phyloP scores from a whole-genome alignment of 768 basidiomycete species.

The Tubosaeta sp. region DNA sequence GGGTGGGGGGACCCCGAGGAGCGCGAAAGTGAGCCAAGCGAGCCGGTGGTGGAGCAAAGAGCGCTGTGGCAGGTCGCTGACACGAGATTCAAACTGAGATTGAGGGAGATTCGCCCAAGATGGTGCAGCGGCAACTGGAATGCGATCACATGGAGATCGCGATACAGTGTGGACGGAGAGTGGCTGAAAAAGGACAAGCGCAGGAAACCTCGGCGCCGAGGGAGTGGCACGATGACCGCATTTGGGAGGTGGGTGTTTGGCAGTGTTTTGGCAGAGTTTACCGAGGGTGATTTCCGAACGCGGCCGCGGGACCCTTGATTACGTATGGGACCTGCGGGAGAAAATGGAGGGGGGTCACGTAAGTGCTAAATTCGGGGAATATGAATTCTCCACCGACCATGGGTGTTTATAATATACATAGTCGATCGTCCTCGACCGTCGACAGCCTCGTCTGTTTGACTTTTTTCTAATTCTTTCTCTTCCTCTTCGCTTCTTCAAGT shows the following conservation, averaged over 20 bases:
- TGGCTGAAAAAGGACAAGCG: constrained; percentile 27
- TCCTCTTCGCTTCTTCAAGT: constrained; percentile 30
- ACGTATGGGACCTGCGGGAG: constrained; percentile 29
- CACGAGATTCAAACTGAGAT: constrained; percentile 29
- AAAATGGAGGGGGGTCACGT: constrained; percentile 35
- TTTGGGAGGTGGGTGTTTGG: constrained; percentile 19
- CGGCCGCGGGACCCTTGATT: constrained; percentile 37
- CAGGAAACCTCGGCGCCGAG: constrained; percentile 41
- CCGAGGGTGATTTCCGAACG: constrained; percentile 39
- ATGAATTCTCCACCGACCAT: constrained; percentile 38
- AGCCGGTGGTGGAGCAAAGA: constrained; percentile 22
- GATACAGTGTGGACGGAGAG: constrained; percentile 23
- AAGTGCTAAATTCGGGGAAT: constrained; percentile 33
- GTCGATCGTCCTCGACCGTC: constrained; percentile 31
- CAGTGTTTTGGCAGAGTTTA: constrained; percentile 27
- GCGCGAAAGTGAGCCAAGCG: constrained; percentile 27
- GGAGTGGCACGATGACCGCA: constrained; percentile 26
- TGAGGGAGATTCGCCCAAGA: constrained; percentile 29
- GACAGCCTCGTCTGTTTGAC: constrained; percentile 29
- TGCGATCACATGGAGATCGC: constrained; percentile 30
- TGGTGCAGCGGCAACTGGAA: constrained; percentile 33
- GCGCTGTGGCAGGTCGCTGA: constrained; percentile 26
- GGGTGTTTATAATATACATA: constrained; percentile 35
- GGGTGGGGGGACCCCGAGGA: constrained; percentile 28
- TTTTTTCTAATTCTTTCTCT: constrained; percentile 24